Base-by-base conservation (phyloP, 1,284 basidiomycete genomes). In the Earliella scabrosa region DNA sequence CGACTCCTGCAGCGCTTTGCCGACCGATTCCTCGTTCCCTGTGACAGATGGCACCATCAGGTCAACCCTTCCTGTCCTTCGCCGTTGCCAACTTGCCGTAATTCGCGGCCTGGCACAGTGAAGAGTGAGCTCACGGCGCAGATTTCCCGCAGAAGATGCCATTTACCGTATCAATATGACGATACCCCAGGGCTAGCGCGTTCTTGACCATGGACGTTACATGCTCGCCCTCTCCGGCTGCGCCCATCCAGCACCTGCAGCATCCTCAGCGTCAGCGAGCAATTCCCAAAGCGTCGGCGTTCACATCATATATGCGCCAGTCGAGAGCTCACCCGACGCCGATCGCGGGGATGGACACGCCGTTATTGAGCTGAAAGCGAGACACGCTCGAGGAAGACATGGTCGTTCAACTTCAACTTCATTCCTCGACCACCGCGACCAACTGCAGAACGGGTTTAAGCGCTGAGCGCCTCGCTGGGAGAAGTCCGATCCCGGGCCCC, bases 1-100 rank as follows among this genome's bases (percentile, higher is more conserved):
- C 26, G 71, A 71, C 35, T 72, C 63, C 53, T 72, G 71, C 46
- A 82, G 67, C 0, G 77, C 80, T 18, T 70, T 66, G 1, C 77
- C 77, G 23, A 79, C 73, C 23, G 66, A 70, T 31, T 65, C 60
- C 48, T 76, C 75, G 58, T 79, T 82, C 11, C 68, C 70, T 69
- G n/a, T n/a, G n/a, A 13, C 14, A n/a, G n/a, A 23, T 6, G n/a
- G n/a, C n/a, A n/a, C n/a, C n/a, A n/a, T n/a, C n/a, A 20, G 29
- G 29, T 43, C 18, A 36, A 24, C 20, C 36, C 18, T n/a, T 8
- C n/a, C n/a, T n/a, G n/a, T n/a, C 3, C 14, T 7, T 18, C 16
- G 16, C 18, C 10, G 13, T 34, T 3, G 11, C 26, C 11, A 21
- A 51, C 50, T 31, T 11, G 39, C 58, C 50, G 13, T 55, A 59